phyloP scores from a whole-genome alignment of 345 rosid genomes.

The Salix purpurea region DNA sequence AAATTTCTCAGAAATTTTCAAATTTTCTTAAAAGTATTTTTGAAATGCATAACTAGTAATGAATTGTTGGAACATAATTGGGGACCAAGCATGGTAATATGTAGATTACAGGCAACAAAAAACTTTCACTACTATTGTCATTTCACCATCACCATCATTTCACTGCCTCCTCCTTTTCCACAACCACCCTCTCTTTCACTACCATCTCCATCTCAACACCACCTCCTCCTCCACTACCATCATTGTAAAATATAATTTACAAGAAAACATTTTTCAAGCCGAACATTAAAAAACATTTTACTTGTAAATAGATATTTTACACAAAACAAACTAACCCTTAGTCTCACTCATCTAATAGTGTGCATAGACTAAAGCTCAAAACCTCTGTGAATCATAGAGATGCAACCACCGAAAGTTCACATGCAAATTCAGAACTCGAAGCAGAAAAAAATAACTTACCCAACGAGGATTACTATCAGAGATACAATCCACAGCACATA shows the following conservation, averaged over 20 bases:
- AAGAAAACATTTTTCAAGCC: no score
- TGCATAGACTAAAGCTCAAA: neutral
- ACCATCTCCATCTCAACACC: no score
- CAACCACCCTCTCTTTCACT: no score
- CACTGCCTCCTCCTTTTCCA: no score
- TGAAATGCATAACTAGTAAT: neutral
- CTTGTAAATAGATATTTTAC: no score
- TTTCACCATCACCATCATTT: no score
- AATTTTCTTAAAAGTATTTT: no score
- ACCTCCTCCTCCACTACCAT: no score
- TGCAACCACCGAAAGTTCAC: neutral
- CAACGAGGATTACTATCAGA: slow-evolving; percentile 51
- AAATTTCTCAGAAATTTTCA: neutral
- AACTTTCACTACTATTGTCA: neutral
- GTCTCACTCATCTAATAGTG: neutral
- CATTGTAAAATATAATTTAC: neutral
- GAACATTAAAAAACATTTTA: no score
- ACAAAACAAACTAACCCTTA: no score
- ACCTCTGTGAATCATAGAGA: neutral
- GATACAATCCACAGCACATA: slow-evolving; percentile 63
- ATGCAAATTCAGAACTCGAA: neutral
- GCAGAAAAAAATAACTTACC: slow-evolving; percentile 44
- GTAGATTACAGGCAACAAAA: neutral
- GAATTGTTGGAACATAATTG: neutral
- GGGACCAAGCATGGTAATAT: neutral